Percentiles rank a stretch among this genome's conserved stretches.
Evolutionary conservation across 495 filamentous ascomycete species (phyloP).

Genomic region (Talaromyces trachyspermus): DNA sequence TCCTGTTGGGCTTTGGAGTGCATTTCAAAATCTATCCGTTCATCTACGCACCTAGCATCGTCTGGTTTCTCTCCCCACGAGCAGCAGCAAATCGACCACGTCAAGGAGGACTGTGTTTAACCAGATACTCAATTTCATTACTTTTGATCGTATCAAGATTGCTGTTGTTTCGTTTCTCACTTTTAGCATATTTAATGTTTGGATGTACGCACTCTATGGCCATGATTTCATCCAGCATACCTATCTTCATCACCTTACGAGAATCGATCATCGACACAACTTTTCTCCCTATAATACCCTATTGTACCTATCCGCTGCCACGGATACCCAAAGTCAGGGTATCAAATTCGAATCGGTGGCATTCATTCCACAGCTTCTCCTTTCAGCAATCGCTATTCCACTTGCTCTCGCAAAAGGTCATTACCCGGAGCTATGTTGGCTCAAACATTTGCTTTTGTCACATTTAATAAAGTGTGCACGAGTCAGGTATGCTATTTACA

Average conservation of each 20-base stretch:
- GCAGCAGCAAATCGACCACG: background rate
- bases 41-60: constrained; percentile 78
- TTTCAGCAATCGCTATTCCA: constrained; percentile 72
- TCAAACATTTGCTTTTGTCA: constrained; percentile 96
- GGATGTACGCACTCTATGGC: constrained; percentile 72
- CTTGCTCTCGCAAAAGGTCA: constrained; percentile 73
- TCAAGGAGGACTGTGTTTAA: constrained; percentile 5
- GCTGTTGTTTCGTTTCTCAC: constrained; percentile 57
- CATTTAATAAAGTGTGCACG: constrained; percentile 98
- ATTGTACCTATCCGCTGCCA: constrained; percentile 66
- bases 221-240: constrained; percentile 77
- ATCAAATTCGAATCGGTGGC: constrained; percentile 68
- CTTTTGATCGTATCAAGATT: constrained; percentile 51
- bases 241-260: constrained; percentile 84
- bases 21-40: constrained; percentile 99
- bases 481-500: constrained; percentile 85
- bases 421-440: constrained; percentile 86
- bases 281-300: constrained; percentile 94
- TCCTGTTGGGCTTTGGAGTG: constrained; percentile 73
- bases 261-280: constrained; percentile 95
- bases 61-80: constrained; percentile 72
- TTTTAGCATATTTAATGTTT: constrained; percentile 61
- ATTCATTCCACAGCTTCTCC: constrained; percentile 77
- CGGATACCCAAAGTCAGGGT: constrained; percentile 16
- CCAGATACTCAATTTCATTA: constrained; percentile 48